A percentile compares a stretch with the other conserved stretches of the same genome.
Conservation (phyloP, 208 protist species). For the Leishmania braziliensis region DNA sequence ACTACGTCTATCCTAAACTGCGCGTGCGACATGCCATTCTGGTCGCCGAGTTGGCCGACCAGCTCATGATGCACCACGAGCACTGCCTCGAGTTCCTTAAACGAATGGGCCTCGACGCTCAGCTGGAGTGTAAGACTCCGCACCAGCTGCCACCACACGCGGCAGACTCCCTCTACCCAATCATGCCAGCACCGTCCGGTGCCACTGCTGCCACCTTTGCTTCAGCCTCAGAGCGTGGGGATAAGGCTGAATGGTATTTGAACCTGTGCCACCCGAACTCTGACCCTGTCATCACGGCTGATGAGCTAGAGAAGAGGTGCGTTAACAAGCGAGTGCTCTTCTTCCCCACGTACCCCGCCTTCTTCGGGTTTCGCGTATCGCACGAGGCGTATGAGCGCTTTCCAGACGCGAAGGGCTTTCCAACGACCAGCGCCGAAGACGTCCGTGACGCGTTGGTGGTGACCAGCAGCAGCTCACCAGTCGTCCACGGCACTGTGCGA, state of each 20-base stretch:
- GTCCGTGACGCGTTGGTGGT: not conserved
- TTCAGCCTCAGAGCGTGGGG: not conserved
- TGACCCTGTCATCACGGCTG: constrained; percentile 44
- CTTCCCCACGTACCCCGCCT: constrained; percentile 62
- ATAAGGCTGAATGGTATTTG: constrained; percentile 21
- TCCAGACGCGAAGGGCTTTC: constrained; percentile 31
- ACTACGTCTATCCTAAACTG: constrained; percentile 57
- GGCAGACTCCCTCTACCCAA: not conserved
- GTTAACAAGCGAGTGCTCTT: constrained; percentile 55
- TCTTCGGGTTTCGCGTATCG: constrained; percentile 78
- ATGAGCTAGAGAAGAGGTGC: constrained; percentile 55
- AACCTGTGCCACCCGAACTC: constrained; percentile 31
- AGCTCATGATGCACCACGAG: constrained; percentile 50
- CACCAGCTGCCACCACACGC: not conserved
- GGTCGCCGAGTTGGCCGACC: constrained; percentile 48
- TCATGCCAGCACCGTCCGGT: not conserved
- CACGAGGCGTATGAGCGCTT: constrained; percentile 51
- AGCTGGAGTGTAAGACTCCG: constrained; percentile 17
- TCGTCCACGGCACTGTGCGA: constrained; percentile 9
- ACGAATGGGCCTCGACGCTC: constrained; percentile 57
- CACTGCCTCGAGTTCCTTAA: constrained; percentile 66
- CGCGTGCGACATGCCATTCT: constrained; percentile 51
- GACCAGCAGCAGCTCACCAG: not conserved
- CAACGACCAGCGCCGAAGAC: not conserved
- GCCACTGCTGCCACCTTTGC: not conserved